Percentiles rank a stretch among this genome's conserved stretches.
These are phyloP conservation scores for Chiua virens DNA, from an alignment of 768 basidiomycete genomes.

Conservation along the genomic window DNA sequence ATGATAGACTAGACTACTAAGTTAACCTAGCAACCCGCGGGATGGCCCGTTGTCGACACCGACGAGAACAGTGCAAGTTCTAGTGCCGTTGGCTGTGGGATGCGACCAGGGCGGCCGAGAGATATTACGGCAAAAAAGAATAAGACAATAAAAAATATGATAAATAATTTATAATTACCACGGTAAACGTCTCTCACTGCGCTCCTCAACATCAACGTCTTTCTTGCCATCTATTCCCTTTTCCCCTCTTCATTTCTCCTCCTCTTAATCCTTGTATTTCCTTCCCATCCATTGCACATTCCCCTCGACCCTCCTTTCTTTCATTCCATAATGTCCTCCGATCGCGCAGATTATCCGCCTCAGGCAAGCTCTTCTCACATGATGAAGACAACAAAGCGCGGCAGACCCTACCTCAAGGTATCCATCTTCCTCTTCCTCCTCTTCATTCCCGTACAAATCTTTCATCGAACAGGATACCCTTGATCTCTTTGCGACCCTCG, in stretches of 20 bases:
- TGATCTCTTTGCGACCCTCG: constrained; percentile 94
- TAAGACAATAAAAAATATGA: constrained; percentile 1
- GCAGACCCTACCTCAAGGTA: constrained; percentile 92
- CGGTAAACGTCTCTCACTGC: constrained; percentile 24
- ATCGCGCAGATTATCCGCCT: constrained; percentile 39
- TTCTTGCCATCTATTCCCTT: constrained; percentile 31
- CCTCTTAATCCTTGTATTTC: constrained; percentile 28
- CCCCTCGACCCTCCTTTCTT: constrained; percentile 13
- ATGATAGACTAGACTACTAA: no score
- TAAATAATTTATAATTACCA: constrained; percentile 32
- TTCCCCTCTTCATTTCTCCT: constrained; percentile 31
- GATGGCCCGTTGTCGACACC: background rate
- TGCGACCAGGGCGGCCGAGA: constrained; percentile 12
- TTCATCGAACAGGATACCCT: constrained; percentile 76
- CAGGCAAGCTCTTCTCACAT: constrained; percentile 81
- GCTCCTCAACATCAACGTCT: constrained; percentile 23
- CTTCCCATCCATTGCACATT: constrained; percentile 9
- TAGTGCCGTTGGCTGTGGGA: constrained; percentile 8
- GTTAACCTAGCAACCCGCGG: no score
- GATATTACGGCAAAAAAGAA: constrained; percentile 17
- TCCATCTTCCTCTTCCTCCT: constrained; percentile 2
- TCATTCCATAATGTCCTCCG: constrained; percentile 39
- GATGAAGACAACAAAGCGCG: constrained; percentile 99
- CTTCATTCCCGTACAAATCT: constrained; percentile 7
- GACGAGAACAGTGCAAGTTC: background rate